These are phyloP conservation scores for Trichoderma erinaceum DNA, from an alignment of 495 filamentous ascomycete species.

Conservation along the genomic window DNA sequence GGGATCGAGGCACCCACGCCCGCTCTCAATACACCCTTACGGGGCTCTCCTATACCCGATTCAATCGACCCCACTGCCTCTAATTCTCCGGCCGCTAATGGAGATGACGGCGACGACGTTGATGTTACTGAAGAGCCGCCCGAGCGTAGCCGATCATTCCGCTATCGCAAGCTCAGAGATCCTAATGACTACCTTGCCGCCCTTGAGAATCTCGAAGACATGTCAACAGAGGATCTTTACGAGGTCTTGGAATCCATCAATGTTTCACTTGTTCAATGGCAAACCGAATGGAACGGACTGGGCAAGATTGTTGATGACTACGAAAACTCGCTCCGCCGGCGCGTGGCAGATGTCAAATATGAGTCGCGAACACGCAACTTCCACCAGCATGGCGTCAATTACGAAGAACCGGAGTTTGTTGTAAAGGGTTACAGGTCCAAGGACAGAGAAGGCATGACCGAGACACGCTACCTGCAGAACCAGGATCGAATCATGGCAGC, in stretches of 20 bases:
- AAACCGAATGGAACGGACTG: slow-evolving; percentile 58
- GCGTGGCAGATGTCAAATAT: slow-evolving; percentile 29
- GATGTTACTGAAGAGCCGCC: slow-evolving; percentile 22
- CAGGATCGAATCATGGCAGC: slow-evolving; percentile 41
- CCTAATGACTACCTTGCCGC: slow-evolving; percentile 29
- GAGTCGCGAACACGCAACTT: slow-evolving; percentile 33
- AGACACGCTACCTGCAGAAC: slow-evolving; percentile 30
- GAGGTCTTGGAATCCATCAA: slow-evolving; percentile 46
- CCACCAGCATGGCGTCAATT: slow-evolving; percentile 28
- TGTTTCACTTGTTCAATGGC: slow-evolving; percentile 50
- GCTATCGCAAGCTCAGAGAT: slow-evolving; percentile 33
- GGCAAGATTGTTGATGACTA: slow-evolving; percentile 48
- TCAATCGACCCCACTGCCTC: background rate
- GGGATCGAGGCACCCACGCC: background rate
- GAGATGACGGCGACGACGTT: slow-evolving; percentile 21
- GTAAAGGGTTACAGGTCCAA: slow-evolving; percentile 35
- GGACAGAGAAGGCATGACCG: slow-evolving; percentile 29
- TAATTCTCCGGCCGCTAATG: slow-evolving; percentile 12
- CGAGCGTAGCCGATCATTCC: slow-evolving; percentile 21
- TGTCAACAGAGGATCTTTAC: slow-evolving; percentile 47
- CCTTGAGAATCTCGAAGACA: slow-evolving; percentile 31
- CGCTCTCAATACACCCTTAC: slow-evolving; percentile 13
- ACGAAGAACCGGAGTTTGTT: slow-evolving; percentile 31
- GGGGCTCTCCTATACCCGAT: slow-evolving; percentile 14
- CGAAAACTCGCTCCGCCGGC: slow-evolving; percentile 42